phyloP scores from a whole-genome alignment of 441 rosid species.

The Flueggea neowawraea region DNA sequence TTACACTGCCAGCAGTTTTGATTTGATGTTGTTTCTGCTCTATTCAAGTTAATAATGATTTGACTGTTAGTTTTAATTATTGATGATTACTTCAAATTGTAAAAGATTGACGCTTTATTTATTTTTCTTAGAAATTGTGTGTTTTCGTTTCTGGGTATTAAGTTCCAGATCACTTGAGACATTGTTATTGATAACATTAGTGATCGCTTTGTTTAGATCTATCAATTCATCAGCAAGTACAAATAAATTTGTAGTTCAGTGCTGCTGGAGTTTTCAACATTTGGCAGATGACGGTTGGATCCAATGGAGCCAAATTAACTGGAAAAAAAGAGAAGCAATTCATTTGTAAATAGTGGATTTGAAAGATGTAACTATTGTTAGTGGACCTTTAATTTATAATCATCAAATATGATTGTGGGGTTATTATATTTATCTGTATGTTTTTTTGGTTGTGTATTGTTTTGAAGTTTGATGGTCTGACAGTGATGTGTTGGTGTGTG shows the following conservation, averaged over 20 bases:
- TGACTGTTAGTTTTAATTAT: too few species aligned
- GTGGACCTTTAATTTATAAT: not conserved
- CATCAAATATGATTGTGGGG: not conserved
- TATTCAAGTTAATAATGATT: too few species aligned
- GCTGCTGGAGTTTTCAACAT: too few species aligned
- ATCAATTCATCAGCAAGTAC: too few species aligned
- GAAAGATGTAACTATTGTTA: too few species aligned
- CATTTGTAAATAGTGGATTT: too few species aligned
- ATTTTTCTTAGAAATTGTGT: not conserved
- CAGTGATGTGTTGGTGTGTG: slow-evolving; percentile 17
- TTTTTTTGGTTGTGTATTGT: not conserved
- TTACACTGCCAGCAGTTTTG: not conserved
- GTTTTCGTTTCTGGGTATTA: not conserved
- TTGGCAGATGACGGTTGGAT: too few species aligned
- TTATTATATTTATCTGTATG: not conserved
- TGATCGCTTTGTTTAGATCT: too few species aligned
- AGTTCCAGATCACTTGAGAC: not conserved
- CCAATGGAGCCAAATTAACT: too few species aligned
- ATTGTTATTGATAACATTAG: not conserved
- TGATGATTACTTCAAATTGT: too few species aligned
- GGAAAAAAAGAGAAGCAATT: too few species aligned
- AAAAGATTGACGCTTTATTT: not conserved
- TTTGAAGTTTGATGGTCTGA: slow-evolving; percentile 18
- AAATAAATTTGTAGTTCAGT: too few species aligned
- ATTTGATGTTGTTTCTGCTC: not conserved